phyloP scores from a whole-genome alignment of 495 filamentous ascomycete genomes.

The Neurospora sp. region DNA sequence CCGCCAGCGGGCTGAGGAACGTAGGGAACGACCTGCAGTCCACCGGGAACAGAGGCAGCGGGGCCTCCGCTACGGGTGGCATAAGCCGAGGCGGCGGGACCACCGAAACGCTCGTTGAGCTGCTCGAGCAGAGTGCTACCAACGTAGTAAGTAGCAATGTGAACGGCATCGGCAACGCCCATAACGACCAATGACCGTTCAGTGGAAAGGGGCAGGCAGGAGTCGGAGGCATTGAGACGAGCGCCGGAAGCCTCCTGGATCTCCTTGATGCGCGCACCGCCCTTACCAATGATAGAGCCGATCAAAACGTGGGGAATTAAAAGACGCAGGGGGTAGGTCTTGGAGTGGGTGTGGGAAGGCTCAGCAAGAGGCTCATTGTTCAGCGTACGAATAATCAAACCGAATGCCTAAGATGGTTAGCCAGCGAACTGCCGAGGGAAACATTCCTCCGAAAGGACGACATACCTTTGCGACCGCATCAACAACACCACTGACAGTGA shows the following conservation, averaged over 20 bases:
- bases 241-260: conserved; percentile 97
- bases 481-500: conserved; percentile 91
- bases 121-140: conserved; percentile 93
- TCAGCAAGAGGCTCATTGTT: conserved; percentile 89
- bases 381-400: conserved; percentile 91
- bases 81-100: conserved; percentile 91
- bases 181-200: conserved; percentile 94
- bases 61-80: conserved; percentile 90
- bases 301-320: conserved; percentile 95
- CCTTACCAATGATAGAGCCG: conserved; percentile 97
- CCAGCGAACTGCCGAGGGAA: neutral
- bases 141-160: conserved; percentile 98
- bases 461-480: conserved; percentile 94
- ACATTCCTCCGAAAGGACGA: neutral
- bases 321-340: conserved; percentile 92
- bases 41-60: conserved; percentile 83
- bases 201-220: conserved; percentile 83
- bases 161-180: conserved; percentile 86
- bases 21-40: conserved; percentile 96
- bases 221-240: conserved; percentile 90
- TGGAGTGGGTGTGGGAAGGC: conserved; percentile 81
- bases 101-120: conserved; percentile 89
- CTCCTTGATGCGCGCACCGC: conserved; percentile 88
- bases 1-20: conserved; percentile 85
- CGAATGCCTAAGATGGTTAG: conserved; percentile 64